Evolutionary conservation across 2,329 filamentous ascomycete species (phyloP).

Genomic region (Sporothrix pallida): DNA sequence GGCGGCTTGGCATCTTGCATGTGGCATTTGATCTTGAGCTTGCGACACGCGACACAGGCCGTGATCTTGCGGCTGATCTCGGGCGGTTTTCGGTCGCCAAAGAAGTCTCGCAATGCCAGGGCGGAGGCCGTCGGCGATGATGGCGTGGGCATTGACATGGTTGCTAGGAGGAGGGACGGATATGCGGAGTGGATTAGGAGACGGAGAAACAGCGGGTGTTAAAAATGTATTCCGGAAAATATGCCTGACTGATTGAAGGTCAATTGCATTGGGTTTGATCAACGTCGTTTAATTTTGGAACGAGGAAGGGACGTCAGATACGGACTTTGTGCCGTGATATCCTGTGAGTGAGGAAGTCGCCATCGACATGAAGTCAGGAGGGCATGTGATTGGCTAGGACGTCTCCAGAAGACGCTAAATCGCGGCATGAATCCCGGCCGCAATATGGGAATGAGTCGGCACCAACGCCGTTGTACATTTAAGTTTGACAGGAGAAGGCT

Average conservation of each 20-base stretch:
- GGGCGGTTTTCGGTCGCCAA: slow-evolving; percentile 18
- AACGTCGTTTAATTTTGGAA: not conserved
- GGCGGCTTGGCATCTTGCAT: slow-evolving; percentile 8
- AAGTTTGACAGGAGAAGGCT: not conserved
- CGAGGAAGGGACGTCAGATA: not conserved
- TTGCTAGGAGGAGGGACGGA: not conserved
- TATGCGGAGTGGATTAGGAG: not conserved
- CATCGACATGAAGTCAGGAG: not conserved
- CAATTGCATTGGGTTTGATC: too few relatives aligned
- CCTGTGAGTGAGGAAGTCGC: not conserved
- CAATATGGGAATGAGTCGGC: not conserved
- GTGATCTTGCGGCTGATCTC: slow-evolving; percentile 24
- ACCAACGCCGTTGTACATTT: not conserved
- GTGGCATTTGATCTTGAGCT: slow-evolving; percentile 24
- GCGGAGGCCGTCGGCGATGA: slow-evolving; percentile 13
- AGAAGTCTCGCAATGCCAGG: slow-evolving; percentile 6
- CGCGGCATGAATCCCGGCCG: slow-evolving; percentile 1
- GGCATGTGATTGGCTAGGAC: not conserved
- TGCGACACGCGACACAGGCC: slow-evolving; percentile 13
- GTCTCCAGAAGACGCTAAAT: not conserved
- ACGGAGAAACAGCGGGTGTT: not conserved
- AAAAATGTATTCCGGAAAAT: not conserved
- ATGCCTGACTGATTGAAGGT: not conserved
- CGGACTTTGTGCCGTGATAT: slow-evolving; percentile 14
- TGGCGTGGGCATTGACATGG: slow-evolving; percentile 14